Percentiles rank a stretch among this genome's conserved stretches.
These are phyloP conservation scores for Podospora sp. DNA, from an alignment of 495 filamentous ascomycete species.

Conservation along the genomic window DNA sequence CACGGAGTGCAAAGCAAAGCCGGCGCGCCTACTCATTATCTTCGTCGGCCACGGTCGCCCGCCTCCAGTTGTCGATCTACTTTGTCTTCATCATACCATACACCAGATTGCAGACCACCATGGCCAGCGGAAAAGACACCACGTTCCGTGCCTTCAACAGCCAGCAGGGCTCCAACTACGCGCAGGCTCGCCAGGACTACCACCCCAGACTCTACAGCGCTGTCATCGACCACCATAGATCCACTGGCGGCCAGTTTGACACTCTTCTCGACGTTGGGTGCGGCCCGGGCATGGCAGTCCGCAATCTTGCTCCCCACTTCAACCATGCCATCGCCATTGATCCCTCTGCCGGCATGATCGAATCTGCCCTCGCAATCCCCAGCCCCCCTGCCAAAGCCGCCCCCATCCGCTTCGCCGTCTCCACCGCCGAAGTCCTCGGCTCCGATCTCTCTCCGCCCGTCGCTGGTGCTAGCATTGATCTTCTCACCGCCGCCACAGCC, in stretches of 20 bases:
- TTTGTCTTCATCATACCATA: neutral
- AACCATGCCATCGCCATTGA: slow-evolving; percentile 55
- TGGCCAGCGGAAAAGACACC: neutral
- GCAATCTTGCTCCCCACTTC: slow-evolving; percentile 47
- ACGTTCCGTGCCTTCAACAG: slow-evolving; percentile 25
- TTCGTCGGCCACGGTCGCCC: neutral
- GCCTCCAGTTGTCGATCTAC: neutral
- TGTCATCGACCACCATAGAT: slow-evolving; percentile 52
- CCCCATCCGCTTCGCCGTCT: slow-evolving; percentile 47
- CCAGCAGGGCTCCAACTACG: slow-evolving; percentile 23
- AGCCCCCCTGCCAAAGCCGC: slow-evolving; percentile 24
- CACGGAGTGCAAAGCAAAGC: neutral
- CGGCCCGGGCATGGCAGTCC: slow-evolving; percentile 53
- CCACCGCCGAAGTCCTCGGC: slow-evolving; percentile 51
- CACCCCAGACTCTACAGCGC: slow-evolving; percentile 19
- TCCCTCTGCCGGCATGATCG: slow-evolving; percentile 57
- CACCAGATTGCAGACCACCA: neutral
- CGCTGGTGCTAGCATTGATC: slow-evolving; percentile 47
- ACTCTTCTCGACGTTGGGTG: slow-evolving; percentile 59
- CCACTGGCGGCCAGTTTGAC: slow-evolving; percentile 51
- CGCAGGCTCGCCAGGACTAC: slow-evolving; percentile 20
- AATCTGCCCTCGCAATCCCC: slow-evolving; percentile 33
- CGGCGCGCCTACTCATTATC: neutral
- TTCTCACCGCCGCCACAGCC: slow-evolving; percentile 54
- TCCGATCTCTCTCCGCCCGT: slow-evolving; percentile 21